Percentiles rank a stretch among this genome's conserved stretches.
Conservation (phyloP, 2,329 filamentous ascomycete species). For the Alternaria ethzedia region DNA sequence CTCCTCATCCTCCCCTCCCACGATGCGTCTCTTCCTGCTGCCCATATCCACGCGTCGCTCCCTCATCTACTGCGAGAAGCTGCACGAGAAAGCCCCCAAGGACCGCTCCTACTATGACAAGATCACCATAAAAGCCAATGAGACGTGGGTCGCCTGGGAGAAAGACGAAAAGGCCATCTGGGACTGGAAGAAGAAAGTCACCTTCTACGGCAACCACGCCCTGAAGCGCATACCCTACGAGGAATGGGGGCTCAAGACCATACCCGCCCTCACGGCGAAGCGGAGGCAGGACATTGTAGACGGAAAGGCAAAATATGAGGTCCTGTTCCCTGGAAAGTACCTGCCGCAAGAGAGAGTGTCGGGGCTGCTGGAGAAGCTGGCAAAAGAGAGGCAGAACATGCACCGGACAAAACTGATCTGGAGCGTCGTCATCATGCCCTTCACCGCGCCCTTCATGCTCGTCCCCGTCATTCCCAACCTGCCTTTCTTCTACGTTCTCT, state of each 20-base stretch:
- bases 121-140: conserved; percentile 71
- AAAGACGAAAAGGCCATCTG: conserved; percentile 65
- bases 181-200: conserved; percentile 88
- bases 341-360: conserved; percentile 69
- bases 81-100: conserved; percentile 60
- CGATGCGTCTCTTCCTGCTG: conserved; percentile 91
- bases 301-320: conserved; percentile 69
- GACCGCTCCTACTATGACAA: conserved; percentile 69
- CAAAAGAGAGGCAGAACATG: conserved; percentile 78
- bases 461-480: conserved; percentile 89
- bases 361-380: conserved; percentile 71
- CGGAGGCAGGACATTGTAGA: conserved; percentile 68
- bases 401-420: conserved; percentile 80
- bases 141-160: conserved; percentile 88
- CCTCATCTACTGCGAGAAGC: conserved; percentile 87
- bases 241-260: conserved; percentile 97
- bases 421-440: conserved; percentile 67
- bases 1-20: conserved; percentile 1
- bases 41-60: conserved; percentile 91
- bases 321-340: conserved; percentile 77
- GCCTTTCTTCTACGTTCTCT: conserved; percentile 94
- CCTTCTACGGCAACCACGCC: conserved; percentile 83
- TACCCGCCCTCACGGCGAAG: conserved; percentile 78
- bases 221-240: conserved; percentile 90
- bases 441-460: conserved; percentile 81